phyloP scores from a whole-genome alignment of 2,329 filamentous ascomycete species.

The Botrytis hyacinthi region DNA sequence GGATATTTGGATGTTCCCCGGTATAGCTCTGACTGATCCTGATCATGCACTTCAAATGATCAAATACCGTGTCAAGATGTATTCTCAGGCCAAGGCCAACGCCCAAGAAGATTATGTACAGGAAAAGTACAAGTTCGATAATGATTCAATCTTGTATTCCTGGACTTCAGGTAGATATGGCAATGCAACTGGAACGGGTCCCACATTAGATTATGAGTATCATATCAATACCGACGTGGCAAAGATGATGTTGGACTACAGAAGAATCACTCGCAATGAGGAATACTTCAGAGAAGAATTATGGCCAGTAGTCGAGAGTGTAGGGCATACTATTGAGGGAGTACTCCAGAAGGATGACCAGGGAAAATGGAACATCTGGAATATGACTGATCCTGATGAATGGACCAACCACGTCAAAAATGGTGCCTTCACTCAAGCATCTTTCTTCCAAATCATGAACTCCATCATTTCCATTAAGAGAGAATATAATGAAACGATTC shows the following conservation, averaged over 20 bases:
- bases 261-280: conserved; percentile 20
- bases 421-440: conserved; percentile 58
- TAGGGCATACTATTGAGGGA: conserved; percentile 20
- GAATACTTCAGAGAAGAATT: conserved; percentile 20
- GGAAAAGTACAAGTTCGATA: conserved; percentile 23
- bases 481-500: conserved; percentile 35
- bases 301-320: conserved; percentile 25
- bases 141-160: conserved; percentile 23
- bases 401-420: conserved; percentile 44
- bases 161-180: conserved; percentile 29
- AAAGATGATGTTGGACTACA: conserved; percentile 17
- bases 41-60: conserved; percentile 59
- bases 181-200: conserved; percentile 29
- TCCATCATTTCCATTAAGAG: conserved; percentile 41
- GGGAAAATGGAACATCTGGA: conserved; percentile 45
- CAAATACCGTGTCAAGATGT: conserved; percentile 57
- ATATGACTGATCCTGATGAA: conserved; percentile 63
- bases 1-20: conserved; percentile 43
- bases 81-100: conserved; percentile 36
- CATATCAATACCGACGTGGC: conserved; percentile 29
- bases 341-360: conserved; percentile 18
- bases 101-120: conserved; percentile 25
- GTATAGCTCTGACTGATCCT: conserved; percentile 58
- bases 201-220: conserved; percentile 27
- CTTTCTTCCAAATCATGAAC: conserved; percentile 42